Evolutionary conservation across 2,329 filamentous ascomycete genomes (phyloP), one percentile per base, ranked within the genome.

Genomic region (Diaporthe sp.): DNA sequence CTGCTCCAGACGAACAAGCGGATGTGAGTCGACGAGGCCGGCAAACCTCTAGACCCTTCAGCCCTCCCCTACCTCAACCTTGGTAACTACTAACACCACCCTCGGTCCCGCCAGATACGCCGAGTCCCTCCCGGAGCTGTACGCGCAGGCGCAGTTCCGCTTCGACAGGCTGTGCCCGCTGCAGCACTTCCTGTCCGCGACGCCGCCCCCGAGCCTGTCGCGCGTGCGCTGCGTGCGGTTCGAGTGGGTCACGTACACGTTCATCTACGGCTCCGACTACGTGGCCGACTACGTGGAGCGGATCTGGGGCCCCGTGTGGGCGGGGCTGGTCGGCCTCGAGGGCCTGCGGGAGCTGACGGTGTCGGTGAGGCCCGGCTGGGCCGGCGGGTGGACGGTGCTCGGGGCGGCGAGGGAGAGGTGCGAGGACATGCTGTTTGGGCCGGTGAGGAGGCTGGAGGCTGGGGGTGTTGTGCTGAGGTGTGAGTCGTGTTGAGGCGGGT

Each of bases 251-350:
- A 68, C 65, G 22, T 68, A 68, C 46, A 68, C 65, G 31, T 68
- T 68, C 65, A 68, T 68, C 46, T 68, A 68, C 46, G 65, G 65
- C 65, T 68, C 65, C 13, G 65, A 68, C 46, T 68, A 68, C 46
- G 65, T 68, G 31, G 65, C 65, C 19, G 34, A 37, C 31, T 68
- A 68, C 34, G 46, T 68, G 46, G 65, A 68, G 65, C 31, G 65
- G 19, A 19, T 53, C 46, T 68, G 65, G 65, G 65, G 34, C 3
- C 65, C 65, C 46, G 46, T 68, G 28, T 68, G 65, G 46, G 65
- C 65, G 46, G 9, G 46, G 31, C 46, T 68, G 6, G 34, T 28
- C 25, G 46, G 65, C 3, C 34, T 68, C 4, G 31, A 53, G 65
- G 65, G 65, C 22, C 46, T 68, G 34, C 25, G 65, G 46, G 65